Evolutionary conservation across 164 flowering plant genomes (phyloP).

Genomic region (Nymphaea colorata): DNA sequence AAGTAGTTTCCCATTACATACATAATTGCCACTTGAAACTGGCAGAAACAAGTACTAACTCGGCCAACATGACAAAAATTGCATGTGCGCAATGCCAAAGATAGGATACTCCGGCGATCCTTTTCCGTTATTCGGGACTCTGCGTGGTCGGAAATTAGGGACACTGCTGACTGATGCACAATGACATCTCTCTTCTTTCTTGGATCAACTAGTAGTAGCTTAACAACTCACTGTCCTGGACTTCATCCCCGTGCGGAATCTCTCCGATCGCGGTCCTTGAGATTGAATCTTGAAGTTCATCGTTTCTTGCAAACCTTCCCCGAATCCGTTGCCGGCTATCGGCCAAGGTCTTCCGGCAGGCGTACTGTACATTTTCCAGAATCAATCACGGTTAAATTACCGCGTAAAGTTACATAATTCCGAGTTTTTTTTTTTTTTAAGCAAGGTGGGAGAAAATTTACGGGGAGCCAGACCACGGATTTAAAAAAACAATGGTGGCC

Average conservation of each 20-base stretch:
- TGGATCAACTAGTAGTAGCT: background rate
- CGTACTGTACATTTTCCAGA: conserved; percentile 41
- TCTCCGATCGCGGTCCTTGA: background rate
- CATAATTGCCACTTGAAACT: background rate
- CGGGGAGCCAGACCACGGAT: too few relatives aligned
- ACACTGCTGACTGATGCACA: background rate
- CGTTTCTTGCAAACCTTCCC: conserved; percentile 95
- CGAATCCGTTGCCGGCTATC: conserved; percentile 92
- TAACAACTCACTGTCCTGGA: background rate
- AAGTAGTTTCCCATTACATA: background rate
- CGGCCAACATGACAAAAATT: background rate
- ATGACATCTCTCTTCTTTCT: background rate
- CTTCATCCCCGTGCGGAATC: background rate
- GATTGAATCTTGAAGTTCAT: conserved; percentile 47
- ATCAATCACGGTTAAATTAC: background rate
- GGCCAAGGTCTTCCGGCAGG: conserved; percentile 93
- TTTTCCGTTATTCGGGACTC: too few relatives aligned
- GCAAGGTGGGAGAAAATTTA: background rate
- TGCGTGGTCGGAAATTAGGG: background rate
- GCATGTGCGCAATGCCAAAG: background rate
- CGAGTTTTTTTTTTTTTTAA: background rate
- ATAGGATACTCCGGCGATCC: too few relatives aligned
- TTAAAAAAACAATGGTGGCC: too few relatives aligned
- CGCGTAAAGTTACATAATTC: background rate
- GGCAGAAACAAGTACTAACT: background rate